Evolutionary conservation across 805 yeast species (phyloP), one percentile per base, ranked within the genome.

Genomic region (Ascoidea tarda): DNA sequence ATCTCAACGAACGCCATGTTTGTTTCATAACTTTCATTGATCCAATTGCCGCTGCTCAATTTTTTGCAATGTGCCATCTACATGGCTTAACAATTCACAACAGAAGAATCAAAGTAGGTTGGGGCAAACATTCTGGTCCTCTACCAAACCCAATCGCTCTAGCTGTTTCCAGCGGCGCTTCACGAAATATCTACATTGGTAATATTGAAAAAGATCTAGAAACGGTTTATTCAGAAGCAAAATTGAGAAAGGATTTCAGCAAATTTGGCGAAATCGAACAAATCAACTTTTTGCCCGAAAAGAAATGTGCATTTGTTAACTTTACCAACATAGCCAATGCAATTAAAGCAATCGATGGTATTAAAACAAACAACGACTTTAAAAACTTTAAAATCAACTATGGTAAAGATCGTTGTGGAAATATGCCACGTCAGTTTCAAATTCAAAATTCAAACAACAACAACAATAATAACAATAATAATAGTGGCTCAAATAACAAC

Each of bases 81-180:
- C 95, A 89, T 63, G 96, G 96, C 0, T 72, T 91, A 55, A 78
- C 89, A 16, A 84, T 91, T 55, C 95, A 87, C 63, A 84, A 83
- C 64, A 77, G 95, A 61, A 77, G 90, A 61, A 84, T 91, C 59
- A 87, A 87, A 65, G 89, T 91, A 53, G 96, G 97, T 21, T 91
- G 99, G 98, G 99, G 98, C 49, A 90, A 88, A 67, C 96, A 91
- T 64, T 82, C 95, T 5, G 98, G 98, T 8, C 89, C 96, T 1
- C 73, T 91, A 57, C 82, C 95, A 8, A 85, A 87, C 59, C 89
- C 95, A 2, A 75, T 91, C 54, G 84, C 90, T 6, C 70, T 86
- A 53, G 97, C 97, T 0, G 96, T 90, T 32, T 82, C 93, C 28
- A 84, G 87, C 57, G 98, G 98, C 46, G 98, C 97, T 0, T 81